Evolutionary conservation across 257 asterid species (phyloP), one percentile per base, ranked within the genome.

Genomic region (Apocynum venetum): DNA sequence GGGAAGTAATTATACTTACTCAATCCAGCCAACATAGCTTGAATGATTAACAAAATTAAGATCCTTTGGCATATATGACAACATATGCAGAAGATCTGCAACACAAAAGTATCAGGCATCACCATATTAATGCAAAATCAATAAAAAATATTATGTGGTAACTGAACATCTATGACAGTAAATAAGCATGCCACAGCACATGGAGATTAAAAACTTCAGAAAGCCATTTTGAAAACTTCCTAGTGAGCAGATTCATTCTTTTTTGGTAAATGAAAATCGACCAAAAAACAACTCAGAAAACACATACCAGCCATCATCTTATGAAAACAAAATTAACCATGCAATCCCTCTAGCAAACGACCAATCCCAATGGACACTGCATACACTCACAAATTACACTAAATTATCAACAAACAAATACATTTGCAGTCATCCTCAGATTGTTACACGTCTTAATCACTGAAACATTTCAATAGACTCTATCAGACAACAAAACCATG

Each of bases 1-100:
- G 71, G 57, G 77, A 73, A 75, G 79, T 66, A 72, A 38, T 68
- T 71, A 77, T 83, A 51, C 94, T 77, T 89, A 95, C 99, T 95
- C 97, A 83, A 91, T 93, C 99, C 99, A 91, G 53, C 99, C 99
- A 78, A 95, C 88, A 71, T 93, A 93, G 93, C 99, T 87, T 49
- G 97, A 84, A 77, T 96, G 97, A 52, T 91, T 93, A 84, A 89
- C 93, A 76, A 96, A 96, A 88, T 93, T 96, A 64, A 96, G 93
- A 84, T 91, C 95, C 85, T 85, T 89, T 4, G 98, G 98, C 56
- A 95, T 83, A 76, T 95, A 95, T 2, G 98, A 89, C 48, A 95
- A 77, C 76, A 95, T 86, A 92, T 95, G 98, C 84, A 95, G 83
- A 87, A 95, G 97, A 91, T 95, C 98, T 95, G 96, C 67, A 84